These are phyloP conservation scores for Acacia pycnantha DNA, from an alignment of 331 rosid species.

Conservation along the genomic window DNA sequence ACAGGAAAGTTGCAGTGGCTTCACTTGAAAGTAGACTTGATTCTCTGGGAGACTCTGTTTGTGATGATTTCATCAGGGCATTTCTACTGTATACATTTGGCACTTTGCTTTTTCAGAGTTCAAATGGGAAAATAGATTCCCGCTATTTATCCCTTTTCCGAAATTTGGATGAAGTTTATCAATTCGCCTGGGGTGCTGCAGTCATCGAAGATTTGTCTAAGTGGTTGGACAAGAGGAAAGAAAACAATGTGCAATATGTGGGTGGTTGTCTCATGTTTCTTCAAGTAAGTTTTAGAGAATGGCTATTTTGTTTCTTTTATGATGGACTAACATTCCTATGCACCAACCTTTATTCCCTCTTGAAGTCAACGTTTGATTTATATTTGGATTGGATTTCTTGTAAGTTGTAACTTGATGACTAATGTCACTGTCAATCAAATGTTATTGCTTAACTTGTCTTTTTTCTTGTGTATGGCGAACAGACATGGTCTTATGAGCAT, in stretches of 20 bases:
- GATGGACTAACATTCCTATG: neutral
- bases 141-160: constrained; percentile 37
- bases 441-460: constrained; percentile 1
- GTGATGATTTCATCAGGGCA: constrained; percentile 44
- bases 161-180: constrained; percentile 32
- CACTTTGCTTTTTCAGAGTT: constrained; percentile 30
- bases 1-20: constrained; percentile 37
- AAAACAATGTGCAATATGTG: constrained; percentile 42
- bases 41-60: constrained; percentile 30
- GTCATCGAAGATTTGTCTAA: constrained; percentile 44
- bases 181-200: constrained; percentile 47
- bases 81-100: constrained; percentile 47
- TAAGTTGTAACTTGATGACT: neutral
- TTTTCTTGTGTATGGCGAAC: constrained; percentile 17
- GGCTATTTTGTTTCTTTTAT: neutral
- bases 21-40: constrained; percentile 40
- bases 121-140: constrained; percentile 46
- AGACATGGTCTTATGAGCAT: constrained; percentile 69
- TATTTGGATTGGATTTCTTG: neutral
- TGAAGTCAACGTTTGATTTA: neutral
- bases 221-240: constrained; percentile 50
- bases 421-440: constrained; percentile 13
- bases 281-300: constrained; percentile 40
- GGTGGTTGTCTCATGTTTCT: constrained; percentile 56
- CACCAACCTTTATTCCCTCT: neutral